phyloP scores from a whole-genome alignment of 257 asterid genomes.

The Lantana camara region DNA sequence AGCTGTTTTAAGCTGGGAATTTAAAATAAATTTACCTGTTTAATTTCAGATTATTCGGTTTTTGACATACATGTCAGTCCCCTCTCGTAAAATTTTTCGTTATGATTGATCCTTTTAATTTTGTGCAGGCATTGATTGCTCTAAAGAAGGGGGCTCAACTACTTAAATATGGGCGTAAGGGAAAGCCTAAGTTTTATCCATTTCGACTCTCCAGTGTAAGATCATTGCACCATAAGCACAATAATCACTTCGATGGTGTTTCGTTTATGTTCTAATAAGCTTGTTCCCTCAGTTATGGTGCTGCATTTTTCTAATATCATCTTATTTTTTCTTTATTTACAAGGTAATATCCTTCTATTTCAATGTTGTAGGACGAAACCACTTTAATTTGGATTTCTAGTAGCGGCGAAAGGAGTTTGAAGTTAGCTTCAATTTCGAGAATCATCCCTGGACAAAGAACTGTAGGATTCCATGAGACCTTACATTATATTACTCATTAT shows the following conservation, averaged over 20 bases:
- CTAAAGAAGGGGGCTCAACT: slow-evolving; percentile 90
- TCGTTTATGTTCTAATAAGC: no score
- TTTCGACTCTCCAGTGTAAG: slow-evolving; percentile 86
- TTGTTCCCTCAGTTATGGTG: no score
- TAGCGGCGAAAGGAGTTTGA: slow-evolving; percentile 79
- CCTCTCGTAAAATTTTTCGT: slow-evolving; percentile 4
- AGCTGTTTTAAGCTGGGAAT: not conserved
- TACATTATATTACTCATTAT: slow-evolving; percentile 22
- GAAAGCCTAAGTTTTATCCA: slow-evolving; percentile 87
- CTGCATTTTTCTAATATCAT: slow-evolving; percentile 2
- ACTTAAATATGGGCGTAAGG: slow-evolving; percentile 91
- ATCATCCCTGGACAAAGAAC: slow-evolving; percentile 97
- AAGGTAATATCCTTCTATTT: slow-evolving; percentile 27
- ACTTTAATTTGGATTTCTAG: slow-evolving; percentile 84
- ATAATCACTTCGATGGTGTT: no score
- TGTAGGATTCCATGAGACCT: slow-evolving; percentile 44
- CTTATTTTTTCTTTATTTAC: slow-evolving; percentile 8
- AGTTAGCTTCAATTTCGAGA: slow-evolving; percentile 75
- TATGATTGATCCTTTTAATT: slow-evolving; percentile 17
- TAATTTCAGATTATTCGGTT: not conserved
- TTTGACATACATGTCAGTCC: slow-evolving; percentile 1
- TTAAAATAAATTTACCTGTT: not conserved
- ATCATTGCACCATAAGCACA: no score
- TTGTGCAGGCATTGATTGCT: slow-evolving; percentile 71
- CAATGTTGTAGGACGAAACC: slow-evolving; percentile 55